A percentile compares a stretch with the other conserved stretches of the same genome.
These are phyloP conservation scores for Microcyclosporella mali DNA, from an alignment of 2,329 filamentous ascomycete genomes.

Conservation along the genomic window DNA sequence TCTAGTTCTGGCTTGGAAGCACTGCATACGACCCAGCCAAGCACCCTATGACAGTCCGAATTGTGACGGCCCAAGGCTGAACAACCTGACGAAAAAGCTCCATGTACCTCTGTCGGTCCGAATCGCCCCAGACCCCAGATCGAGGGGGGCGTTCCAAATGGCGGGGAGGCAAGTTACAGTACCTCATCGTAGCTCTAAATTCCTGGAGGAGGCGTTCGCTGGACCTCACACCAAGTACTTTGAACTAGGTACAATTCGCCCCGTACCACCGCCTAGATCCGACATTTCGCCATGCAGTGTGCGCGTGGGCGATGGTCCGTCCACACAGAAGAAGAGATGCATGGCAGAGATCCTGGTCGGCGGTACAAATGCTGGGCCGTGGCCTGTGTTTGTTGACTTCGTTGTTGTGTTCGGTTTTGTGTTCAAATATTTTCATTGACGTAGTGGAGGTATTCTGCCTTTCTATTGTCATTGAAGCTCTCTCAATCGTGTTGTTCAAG, in stretches of 20 bases:
- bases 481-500: background rate
- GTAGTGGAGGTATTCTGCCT: background rate
- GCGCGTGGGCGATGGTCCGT: background rate
- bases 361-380: background rate
- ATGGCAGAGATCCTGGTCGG: constrained; percentile 1
- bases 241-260: no score
- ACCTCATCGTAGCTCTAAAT: no score
- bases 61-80: no score
- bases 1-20: background rate
- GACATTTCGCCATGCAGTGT: background rate
- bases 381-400: constrained; percentile 1
- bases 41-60: no score
- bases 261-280: background rate
- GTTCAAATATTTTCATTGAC: background rate
- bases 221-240: no score
- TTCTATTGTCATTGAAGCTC: background rate
- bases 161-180: no score
- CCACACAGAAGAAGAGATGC: background rate
- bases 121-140: background rate
- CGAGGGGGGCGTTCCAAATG: no score
- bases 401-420: background rate
- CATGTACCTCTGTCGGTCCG: background rate
- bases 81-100: no score
- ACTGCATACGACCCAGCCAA: background rate
- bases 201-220: no score